Percentiles rank a stretch among this genome's conserved stretches.
Conservation (phyloP, 139 green algal species). For the Chlamydomonas incerta region DNA sequence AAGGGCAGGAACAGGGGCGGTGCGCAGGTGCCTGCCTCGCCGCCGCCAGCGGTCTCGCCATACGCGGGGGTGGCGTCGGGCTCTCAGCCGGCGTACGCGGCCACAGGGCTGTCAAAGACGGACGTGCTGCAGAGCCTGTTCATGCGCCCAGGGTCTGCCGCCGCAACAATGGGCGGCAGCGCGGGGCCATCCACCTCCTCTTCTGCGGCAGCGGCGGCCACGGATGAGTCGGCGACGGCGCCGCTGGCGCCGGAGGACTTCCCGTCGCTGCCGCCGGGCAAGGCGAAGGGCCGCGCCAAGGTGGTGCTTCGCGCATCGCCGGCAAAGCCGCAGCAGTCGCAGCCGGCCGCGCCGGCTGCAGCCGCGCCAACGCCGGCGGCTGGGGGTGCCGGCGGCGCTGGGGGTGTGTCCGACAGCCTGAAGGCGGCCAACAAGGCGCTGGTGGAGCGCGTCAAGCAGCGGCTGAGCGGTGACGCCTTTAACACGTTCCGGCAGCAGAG, state of each 20-base stretch:
- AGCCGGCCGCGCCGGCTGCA: neutral
- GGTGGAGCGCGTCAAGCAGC: conserved; percentile 69
- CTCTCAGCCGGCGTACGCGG: neutral
- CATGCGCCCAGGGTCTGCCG: conserved; percentile 21
- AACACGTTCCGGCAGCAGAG: conserved; percentile 62
- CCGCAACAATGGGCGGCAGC: neutral
- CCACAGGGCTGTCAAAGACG: neutral
- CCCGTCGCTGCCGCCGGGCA: conserved; percentile 15
- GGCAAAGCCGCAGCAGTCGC: neutral
- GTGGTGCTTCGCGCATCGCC: neutral
- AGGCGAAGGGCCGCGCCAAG: neutral
- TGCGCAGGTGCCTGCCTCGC: neutral
- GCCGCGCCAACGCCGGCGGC: neutral
- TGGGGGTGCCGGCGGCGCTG: neutral
- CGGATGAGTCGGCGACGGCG: neutral
- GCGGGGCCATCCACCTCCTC: neutral
- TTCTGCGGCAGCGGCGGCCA: neutral
- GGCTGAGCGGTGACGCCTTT: conserved; percentile 63
- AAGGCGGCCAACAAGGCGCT: conserved; percentile 78
- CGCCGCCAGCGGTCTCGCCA: neutral
- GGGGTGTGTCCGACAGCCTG: conserved; percentile 66
- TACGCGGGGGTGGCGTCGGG: conserved; percentile 8
- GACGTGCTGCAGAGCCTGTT: conserved; percentile 24
- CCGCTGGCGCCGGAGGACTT: conserved; percentile 1
- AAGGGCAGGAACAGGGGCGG: neutral